phyloP scores from a whole-genome alignment of 1,139 yeast species.

The Taphrina pruni region DNA sequence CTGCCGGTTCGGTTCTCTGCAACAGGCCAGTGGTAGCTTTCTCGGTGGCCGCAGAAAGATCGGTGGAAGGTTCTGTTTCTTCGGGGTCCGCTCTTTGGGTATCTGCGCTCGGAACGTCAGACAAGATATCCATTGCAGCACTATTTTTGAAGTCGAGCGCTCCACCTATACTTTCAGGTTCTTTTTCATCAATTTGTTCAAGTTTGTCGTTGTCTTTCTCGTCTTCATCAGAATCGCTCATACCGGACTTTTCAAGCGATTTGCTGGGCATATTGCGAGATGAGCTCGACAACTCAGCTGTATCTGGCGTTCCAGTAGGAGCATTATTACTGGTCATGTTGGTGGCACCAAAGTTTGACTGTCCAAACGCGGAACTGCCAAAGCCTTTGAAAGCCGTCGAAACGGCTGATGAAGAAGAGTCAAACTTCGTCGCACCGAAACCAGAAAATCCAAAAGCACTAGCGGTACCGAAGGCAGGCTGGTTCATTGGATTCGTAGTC shows the following conservation, averaged over 20 bases:
- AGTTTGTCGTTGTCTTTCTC: constrained; percentile 23
- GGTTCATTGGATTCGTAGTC: not conserved
- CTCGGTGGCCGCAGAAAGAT: not conserved
- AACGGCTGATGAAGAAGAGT: not conserved
- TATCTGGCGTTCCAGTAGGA: not conserved
- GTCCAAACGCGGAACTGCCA: not conserved
- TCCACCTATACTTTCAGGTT: constrained; percentile 3
- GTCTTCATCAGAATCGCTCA: constrained; percentile 28
- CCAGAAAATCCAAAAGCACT: constrained; percentile 22
- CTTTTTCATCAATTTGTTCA: constrained; percentile 19
- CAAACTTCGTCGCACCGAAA: constrained; percentile 22
- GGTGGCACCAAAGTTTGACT: not conserved
- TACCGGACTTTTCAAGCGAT: not conserved
- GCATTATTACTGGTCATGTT: not conserved
- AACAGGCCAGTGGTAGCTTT: not conserved
- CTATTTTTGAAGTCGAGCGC: not conserved
- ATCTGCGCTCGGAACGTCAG: not conserved
- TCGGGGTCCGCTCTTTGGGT: not conserved
- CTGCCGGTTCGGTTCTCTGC: not conserved
- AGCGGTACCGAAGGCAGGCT: constrained; percentile 18
- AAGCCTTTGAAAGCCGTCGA: constrained; percentile 17
- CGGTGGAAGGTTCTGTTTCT: not conserved
- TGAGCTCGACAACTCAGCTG: not conserved
- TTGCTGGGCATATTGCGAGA: not conserved
- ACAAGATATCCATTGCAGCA: not conserved